Evolutionary conservation across 371 early-diverging fungal species (phyloP), one percentile per base, ranked within the genome.

Genomic region (Lichtheimia corymbifera): DNA sequence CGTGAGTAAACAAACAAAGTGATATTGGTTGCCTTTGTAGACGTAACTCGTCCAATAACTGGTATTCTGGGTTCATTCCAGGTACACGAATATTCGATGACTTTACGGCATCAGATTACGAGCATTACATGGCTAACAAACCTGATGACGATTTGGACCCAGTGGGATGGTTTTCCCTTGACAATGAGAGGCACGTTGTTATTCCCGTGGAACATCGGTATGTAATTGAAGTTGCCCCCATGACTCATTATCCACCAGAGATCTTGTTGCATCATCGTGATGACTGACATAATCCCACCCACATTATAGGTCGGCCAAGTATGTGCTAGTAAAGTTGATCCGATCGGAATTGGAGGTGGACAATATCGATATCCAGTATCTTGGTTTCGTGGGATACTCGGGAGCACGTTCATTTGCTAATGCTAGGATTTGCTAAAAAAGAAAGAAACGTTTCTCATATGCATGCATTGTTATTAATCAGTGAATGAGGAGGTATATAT

Each of bases 301-400:
- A 35, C 11, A 35, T 11, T 9, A 47, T 47, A 72, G 73, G 13
- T 72, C 66, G 20, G 73, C 66, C 6, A 68, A 66, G 61, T 72
- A 63, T 41, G 53, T 72, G 13, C 50, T 66, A 35, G 53, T 72
- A 51, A 72, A 72, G 40, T 30, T 72, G 25, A 58, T 72, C 20
- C 66, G 73, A 17, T 51, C 69, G 0, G 69, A 68, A 20, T 45
- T 54, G 40, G 66, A 63, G 17, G 61, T 55, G 5, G 69, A 72
- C n/a, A 72, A 72, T 53, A 72, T 72, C 55, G 73, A 72, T 50
- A 47, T 72, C 5, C 73, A 72, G 40, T 72, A 72, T 24, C 52
- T 72, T 45, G 73, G 73, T 3, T 61, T 72, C 25, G 63, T 72
- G 44, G 73, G 73, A 17, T 67, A 62, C 13, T 59, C 65, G 54